Base-by-base conservation (phyloP, 192 early-diverging fungal species). In the Phycomyces nitens region DNA sequence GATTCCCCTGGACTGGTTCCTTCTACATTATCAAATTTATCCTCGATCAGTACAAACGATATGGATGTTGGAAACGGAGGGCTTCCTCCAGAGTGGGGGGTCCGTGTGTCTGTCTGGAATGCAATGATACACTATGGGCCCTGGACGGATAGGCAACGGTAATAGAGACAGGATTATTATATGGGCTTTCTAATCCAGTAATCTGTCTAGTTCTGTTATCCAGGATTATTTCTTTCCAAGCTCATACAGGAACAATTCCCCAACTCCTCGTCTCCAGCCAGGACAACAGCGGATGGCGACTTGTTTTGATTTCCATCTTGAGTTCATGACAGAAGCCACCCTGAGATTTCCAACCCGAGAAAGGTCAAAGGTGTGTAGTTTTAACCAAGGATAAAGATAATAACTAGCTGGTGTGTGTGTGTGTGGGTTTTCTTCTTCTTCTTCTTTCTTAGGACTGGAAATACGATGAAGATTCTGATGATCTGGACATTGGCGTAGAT, bases 101-200 rank as follows among this genome's bases (percentile, higher is more conserved):
- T 87, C 4, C 82, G 86, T 2, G n/a, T 93, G 20, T 69, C 71
- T 29, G 62, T 86, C 41, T 60, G 69, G 27, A 80, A 86, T 65
- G 87, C 76, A 5, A 73, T 79, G 6, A 56, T 92, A 0, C 79
- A 86, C 42, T 93, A 93, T 59, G 91, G 91, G 1, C 91, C 91
- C 15, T 93, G 91, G 91, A 80, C 88, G 12, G 87, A 90, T 69
- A 78, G 88, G 22, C 91, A 93, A 57, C 74, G 89, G 81, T 82
- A 65, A 20, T 12, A 40, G 18, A 18, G 14, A 11, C 11, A 29
- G 16, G 10, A 55, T 52, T 26, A 38, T 39, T n/a, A 11, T 16
- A 34, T 50, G 42, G 14, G 41, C 7, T n/a, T n/a, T n/a, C 16
- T 51, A 39, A 58, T 26, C 41, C 65, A 42, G 54, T n/a, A 47